These are phyloP conservation scores for Eucalyptus sp. DNA, from an alignment of 345 rosid species.

Conservation along the genomic window DNA sequence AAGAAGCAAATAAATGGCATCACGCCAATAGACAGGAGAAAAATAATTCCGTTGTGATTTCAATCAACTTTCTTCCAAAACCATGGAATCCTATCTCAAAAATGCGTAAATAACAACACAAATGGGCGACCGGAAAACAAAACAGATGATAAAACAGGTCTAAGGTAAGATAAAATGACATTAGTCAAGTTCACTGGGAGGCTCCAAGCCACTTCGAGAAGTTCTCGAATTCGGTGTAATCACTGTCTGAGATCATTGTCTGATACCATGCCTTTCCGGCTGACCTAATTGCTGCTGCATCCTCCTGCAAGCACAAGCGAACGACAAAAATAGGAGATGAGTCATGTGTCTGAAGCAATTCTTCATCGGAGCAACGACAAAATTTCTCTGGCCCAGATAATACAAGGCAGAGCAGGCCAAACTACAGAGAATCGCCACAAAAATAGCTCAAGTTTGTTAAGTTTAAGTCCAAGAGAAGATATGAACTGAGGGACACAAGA, in stretches of 20 bases:
- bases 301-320: constrained; percentile 41
- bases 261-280: constrained; percentile 94
- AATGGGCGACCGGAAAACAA: background rate
- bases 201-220: constrained; percentile 44
- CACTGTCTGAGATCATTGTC: constrained; percentile 92
- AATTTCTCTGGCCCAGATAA: background rate
- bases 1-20: background rate
- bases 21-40: background rate
- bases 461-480: background rate
- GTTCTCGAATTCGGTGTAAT: constrained; percentile 60
- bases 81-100: background rate
- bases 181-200: constrained; percentile 7
- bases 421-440: background rate
- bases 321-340: background rate
- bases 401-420: background rate
- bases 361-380: background rate
- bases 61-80: background rate
- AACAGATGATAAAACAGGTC: background rate
- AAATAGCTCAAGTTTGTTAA: background rate
- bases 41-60: background rate
- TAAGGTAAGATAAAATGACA: background rate
- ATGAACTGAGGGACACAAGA: background rate
- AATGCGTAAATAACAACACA: background rate
- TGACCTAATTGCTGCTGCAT: constrained; percentile 52
- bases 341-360: background rate